Base-by-base conservation (phyloP, 345 rosid genomes). In the Laguncularia racemosa region DNA sequence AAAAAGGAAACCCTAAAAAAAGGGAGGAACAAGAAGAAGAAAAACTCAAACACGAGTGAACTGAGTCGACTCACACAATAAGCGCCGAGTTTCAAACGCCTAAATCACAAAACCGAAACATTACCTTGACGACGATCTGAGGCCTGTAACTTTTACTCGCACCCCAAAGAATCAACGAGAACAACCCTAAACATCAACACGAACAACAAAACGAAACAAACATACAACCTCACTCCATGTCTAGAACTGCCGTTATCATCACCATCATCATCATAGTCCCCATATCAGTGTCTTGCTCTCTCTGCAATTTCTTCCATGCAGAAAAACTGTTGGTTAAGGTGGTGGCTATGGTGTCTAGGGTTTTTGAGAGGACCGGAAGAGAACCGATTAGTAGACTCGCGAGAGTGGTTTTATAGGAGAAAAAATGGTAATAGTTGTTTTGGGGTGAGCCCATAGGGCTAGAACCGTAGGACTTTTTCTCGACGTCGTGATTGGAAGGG, bases 401-500 rank as follows among this genome's bases (percentile, higher is more conserved):
- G 84, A 15, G 98, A 92, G 80, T 89, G 98, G 70, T 92, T 96
- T 55, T n/a, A 84, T 77, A 1, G 98, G 96, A 9, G 98, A 92
- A 71, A 84, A 77, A 60, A n/a, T 89, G 93, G 72, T 89, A 92
- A 79, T 69, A 92, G 50, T 75, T 44, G 85, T 53, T 60, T 14
- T 16, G 13, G 0, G 97, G 98, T 1, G 98, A 92, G 11, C 72
- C 91, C 20, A 64, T 45, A 3, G 95, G 96, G 63, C 93, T 86
- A 1, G 97, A 92, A 44, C 91, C 98, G 68, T 75, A 86, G 0
- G 98, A 92, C 98, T 84, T 89, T 68, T 92, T 92, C 80, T 92
- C 96, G 13, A 60, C 88, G 70, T 89, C 97, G 60, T 83, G 89
- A 75, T 89, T 84, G n/a, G 98, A 92, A 0, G 98, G 98, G 72